Base-by-base conservation (phyloP, 2,329 filamentous ascomycete species). In the Allantophomopsis cytisporea region DNA sequence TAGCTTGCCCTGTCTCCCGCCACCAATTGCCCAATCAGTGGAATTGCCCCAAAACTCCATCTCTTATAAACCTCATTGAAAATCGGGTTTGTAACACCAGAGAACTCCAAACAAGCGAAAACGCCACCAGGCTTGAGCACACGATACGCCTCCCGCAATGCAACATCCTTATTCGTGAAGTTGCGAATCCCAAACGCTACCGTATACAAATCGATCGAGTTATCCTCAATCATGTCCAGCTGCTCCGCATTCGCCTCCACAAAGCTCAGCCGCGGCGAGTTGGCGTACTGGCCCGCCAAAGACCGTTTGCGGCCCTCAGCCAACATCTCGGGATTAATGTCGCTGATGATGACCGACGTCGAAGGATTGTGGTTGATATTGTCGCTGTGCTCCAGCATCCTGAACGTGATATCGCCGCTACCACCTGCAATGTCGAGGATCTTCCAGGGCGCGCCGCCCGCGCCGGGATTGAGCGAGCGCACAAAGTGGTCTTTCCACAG, bases 401-500 rank as follows among this genome's bases (percentile, higher is more conserved):
- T 87, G 66, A 96, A 95, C 42, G 91, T 91, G 55, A 98, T 95
- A 63, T 98, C 91, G 49, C 91, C 91, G 5, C 91, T 96, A 52
- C 91, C 91, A 55, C 93, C 91, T 31, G 93, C 91, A 39, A 98
- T 86, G 62, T 98, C 91, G 55, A 98, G 82, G 58, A 98, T 85
- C 63, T 67, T 76, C 71, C 77, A 80, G 45, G 72, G 71, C 39
- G 76, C 71, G 1, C 71, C 63, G 43, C 18, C 36, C 36, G 39
- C 44, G 10, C 53, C 53, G 2, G 91, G 89, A 58, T 95, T 91
- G 23, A 98, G 74, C 28, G 80, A 81, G 49, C 84, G 80, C 35
- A 98, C 89, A 60, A 96, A 98, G 63, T 94, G 80, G 62, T 96
- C 89, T 66, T 81, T 98, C 91, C 91, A 98, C 31, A 98, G 67